A percentile compares a stretch with the other conserved stretches of the same genome.
phyloP scores from a whole-genome alignment of 768 basidiomycete species.

The Auriculariales sp. region DNA sequence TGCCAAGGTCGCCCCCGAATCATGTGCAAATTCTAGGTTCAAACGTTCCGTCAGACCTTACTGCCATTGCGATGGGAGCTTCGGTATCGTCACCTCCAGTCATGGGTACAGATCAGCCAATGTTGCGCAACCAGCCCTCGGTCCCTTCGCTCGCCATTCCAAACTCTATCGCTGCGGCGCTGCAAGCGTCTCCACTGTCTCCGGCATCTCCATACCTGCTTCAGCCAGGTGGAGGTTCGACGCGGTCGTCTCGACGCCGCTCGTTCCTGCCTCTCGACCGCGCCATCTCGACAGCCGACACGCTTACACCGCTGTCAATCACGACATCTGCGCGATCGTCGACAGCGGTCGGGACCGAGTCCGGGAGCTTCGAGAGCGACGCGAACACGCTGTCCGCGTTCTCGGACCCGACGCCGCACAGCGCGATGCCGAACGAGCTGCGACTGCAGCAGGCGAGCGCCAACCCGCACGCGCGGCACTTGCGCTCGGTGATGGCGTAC shows the following conservation, averaged over 20 bases:
- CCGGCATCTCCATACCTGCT: too few species aligned
- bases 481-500: constrained; percentile 91
- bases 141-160: background rate
- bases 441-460: constrained; percentile 3
- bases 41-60: too few species aligned
- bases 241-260: constrained; percentile 51
- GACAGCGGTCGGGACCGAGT: background rate
- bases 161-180: too few species aligned
- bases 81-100: background rate
- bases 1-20: too few species aligned
- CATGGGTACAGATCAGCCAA: too few species aligned
- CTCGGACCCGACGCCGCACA: background rate
- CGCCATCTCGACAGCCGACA: constrained; percentile 14
- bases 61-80: background rate
- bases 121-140: background rate
- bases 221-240: constrained; percentile 2
- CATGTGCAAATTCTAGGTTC: too few species aligned
- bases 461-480: constrained; percentile 46
- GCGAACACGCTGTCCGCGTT: background rate
- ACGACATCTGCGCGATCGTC: background rate
- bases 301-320: background rate
- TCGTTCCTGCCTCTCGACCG: constrained; percentile 82
- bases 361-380: too few species aligned
- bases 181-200: too few species aligned
- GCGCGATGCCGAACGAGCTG: background rate